phyloP scores from a whole-genome alignment of 768 basidiomycete species.

The Leccinum pellstonianum region DNA sequence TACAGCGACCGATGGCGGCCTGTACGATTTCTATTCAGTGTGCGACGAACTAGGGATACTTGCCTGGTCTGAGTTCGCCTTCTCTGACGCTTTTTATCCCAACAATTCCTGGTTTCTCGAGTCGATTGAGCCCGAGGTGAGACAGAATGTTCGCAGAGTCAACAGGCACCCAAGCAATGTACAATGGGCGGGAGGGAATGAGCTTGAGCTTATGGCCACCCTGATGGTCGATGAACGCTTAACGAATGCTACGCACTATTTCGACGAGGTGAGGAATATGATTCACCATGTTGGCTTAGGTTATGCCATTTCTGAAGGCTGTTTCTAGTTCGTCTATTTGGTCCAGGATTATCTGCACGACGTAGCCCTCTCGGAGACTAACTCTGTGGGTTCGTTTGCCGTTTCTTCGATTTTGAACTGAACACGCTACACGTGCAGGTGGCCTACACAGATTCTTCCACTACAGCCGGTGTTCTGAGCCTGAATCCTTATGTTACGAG shows the following conservation, averaged over 20 bases:
- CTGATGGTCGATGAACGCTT: background rate
- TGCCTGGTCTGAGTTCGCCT: conserved; percentile 51
- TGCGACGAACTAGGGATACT: conserved; percentile 62
- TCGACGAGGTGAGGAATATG: conserved; percentile 44
- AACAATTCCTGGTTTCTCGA: conserved; percentile 53
- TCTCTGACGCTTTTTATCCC: conserved; percentile 52
- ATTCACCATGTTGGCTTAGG: background rate
- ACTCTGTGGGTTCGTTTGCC: conserved; percentile 37
- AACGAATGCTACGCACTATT: conserved; percentile 7
- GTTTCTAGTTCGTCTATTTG: conserved; percentile 43
- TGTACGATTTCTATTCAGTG: conserved; percentile 54
- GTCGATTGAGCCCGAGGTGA: conserved; percentile 52
- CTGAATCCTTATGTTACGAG: conserved; percentile 54
- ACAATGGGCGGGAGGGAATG: conserved; percentile 57
- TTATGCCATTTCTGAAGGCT: background rate
- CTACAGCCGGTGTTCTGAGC: conserved; percentile 55
- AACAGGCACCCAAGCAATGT: conserved; percentile 57
- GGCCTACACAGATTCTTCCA: conserved; percentile 59
- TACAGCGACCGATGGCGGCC: conserved; percentile 39
- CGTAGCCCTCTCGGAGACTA: conserved; percentile 45
- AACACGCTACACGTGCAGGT: conserved; percentile 33
- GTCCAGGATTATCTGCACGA: conserved; percentile 54
- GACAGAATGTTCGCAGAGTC: conserved; percentile 46
- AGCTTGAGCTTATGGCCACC: conserved; percentile 42
- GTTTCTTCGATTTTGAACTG: background rate